phyloP scores from a whole-genome alignment of 768 basidiomycete species.

The Amanita fuliginea region DNA sequence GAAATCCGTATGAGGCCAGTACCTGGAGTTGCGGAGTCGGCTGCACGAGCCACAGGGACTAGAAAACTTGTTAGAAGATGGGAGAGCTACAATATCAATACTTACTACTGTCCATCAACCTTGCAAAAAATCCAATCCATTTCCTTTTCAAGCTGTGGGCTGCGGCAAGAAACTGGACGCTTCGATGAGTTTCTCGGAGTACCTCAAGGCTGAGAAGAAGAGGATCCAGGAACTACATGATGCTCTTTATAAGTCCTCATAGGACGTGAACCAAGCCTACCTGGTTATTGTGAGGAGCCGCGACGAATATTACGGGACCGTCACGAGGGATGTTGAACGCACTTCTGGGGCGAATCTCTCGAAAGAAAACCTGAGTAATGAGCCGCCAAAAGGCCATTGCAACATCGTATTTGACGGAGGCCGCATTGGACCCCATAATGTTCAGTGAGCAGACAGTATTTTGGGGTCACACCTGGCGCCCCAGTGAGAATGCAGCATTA shows the following conservation, averaged over 20 bases:
- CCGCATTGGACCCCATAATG: constrained; percentile 13
- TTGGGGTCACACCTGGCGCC: not conserved
- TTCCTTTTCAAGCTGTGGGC: constrained; percentile 79
- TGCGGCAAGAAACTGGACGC: constrained; percentile 81
- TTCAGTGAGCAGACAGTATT: not conserved
- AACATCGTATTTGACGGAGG: constrained; percentile 47
- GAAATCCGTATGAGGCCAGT: constrained; percentile 64
- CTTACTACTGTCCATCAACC: constrained; percentile 83
- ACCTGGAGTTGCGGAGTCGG: constrained; percentile 72
- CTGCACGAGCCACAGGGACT: constrained; percentile 93
- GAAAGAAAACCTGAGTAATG: constrained; percentile 90
- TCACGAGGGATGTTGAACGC: constrained; percentile 89
- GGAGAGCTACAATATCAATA: constrained; percentile 3
- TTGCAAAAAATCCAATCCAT: constrained; percentile 71
- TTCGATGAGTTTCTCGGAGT: constrained; percentile 69
- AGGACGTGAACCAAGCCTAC: constrained; percentile 22
- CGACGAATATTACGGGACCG: constrained; percentile 89
- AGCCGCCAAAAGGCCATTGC: constrained; percentile 78
- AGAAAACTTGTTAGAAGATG: constrained; percentile 6
- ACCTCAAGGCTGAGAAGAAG: constrained; percentile 78
- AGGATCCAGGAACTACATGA: constrained; percentile 79
- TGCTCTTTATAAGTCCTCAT: constrained; percentile 1
- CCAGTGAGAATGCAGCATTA: constrained; percentile 2
- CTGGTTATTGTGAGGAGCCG: constrained; percentile 88
- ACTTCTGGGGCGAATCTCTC: constrained; percentile 89